phyloP scores from a whole-genome alignment of 805 yeast species.

The Lipomyces orientalis region DNA sequence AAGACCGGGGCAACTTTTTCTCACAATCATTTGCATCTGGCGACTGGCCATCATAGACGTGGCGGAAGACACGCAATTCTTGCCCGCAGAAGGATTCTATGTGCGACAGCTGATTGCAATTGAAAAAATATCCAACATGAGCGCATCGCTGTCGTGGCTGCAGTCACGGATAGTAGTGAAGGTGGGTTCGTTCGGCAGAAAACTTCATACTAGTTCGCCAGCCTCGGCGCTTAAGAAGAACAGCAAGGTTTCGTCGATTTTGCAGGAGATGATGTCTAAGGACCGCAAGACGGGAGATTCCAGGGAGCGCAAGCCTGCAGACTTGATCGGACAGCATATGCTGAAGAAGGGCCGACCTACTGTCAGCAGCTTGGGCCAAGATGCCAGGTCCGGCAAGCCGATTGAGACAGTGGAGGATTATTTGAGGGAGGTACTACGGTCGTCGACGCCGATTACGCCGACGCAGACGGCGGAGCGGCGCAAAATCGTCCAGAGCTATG shows the following conservation, averaged over 20 bases:
- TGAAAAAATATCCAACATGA: background rate
- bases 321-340: constrained; percentile 1
- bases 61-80: background rate
- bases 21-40: background rate
- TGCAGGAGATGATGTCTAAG: background rate
- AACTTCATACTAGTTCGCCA: background rate
- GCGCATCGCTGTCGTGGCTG: background rate
- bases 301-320: background rate
- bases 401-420: constrained; percentile 1
- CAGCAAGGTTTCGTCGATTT: background rate
- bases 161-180: background rate
- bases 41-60: background rate
- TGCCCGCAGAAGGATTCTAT: background rate
- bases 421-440: background rate
- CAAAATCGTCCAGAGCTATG: constrained; percentile 59
- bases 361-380: background rate
- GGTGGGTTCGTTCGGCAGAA: background rate
- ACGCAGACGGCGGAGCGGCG: constrained; percentile 20
- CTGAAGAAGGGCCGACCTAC: background rate
- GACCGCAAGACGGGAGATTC: background rate
- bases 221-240: background rate
- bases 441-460: background rate
- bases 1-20: background rate
- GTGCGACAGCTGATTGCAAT: background rate
- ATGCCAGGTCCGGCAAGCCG: background rate